Evolutionary conservation across 768 basidiomycete genomes (phyloP), one percentile per base, ranked within the genome.

Genomic region (Trametes maxima): DNA sequence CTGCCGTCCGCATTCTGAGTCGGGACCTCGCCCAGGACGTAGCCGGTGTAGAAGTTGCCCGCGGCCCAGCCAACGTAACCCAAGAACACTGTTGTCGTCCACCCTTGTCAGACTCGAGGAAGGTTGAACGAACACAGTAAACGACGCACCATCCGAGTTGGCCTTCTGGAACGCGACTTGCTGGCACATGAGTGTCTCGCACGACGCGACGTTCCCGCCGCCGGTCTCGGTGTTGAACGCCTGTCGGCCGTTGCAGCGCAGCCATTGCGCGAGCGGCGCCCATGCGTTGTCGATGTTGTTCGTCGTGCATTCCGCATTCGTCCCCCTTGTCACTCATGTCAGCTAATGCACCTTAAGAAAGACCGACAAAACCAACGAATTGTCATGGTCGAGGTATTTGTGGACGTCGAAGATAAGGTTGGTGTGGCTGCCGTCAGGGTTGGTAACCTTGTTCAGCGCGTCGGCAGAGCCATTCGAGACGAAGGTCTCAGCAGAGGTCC

Each of bases 61-160:
- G 79, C 84, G 59, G 80, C 76, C 84, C 82, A 84, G 37, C 79
- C 75, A 25, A 80, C 73, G 74, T 82, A 85, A 16, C 84, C 84
- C 43, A 76, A 68, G 54, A 82, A 75, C 35, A 67, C 76, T 44
- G 73, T 3, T 33, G 8, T 72, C 42, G 8, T 72, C 42, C 73
- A 4, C 67, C 66, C 61, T 79, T 77, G 24, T 82, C 72, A 63
- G 70, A 80, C 1, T 76, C 73, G 10, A 82, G n/a, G 1, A 25
- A n/a, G 22, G 40, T 13, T 10, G 10, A 36, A 3, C 19, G 3
- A 55, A 17, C 12, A 33, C 13, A n/a, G 44, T 8, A 21, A 22
- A 22, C 10, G 28, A 54, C 53, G 17, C 17, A 62, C 45, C 65
- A 64, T 59, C 60, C 47, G 54, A 60, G 49, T 69, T 60, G 25